These are phyloP conservation scores for Sphagnum tenellum DNA, from an alignment of 225 moss, liverwort and hornwort species.

Conservation along the genomic window DNA sequence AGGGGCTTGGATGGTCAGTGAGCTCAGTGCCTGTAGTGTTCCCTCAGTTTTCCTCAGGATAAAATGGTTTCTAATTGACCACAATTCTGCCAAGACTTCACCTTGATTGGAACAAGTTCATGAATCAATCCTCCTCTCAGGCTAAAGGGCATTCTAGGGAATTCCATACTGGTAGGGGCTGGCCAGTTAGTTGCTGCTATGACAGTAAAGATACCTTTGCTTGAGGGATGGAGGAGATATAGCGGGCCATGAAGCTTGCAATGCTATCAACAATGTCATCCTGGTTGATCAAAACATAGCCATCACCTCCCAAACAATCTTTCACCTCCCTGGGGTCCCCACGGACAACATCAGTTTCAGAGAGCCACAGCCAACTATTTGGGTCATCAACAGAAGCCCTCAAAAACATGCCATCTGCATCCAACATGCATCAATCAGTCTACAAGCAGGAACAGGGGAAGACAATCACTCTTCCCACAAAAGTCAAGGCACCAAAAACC, in stretches of 20 bases:
- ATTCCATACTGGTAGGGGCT: background rate
- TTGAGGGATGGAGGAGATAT: slow-evolving; percentile 58
- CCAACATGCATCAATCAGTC: no score
- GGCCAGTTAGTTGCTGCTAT: no score
- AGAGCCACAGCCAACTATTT: slow-evolving; percentile 61
- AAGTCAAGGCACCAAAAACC: no score
- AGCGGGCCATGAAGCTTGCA: slow-evolving; percentile 68
- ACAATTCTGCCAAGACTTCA: no score
- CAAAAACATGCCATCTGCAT: slow-evolving; percentile 33
- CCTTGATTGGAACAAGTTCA: no score
- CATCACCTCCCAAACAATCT: slow-evolving; percentile 56
- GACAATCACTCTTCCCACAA: no score
- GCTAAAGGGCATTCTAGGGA: background rate
- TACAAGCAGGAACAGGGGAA: no score
- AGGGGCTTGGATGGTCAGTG: no score
- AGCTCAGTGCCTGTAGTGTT: no score
- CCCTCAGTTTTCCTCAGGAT: no score
- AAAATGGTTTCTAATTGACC: no score
- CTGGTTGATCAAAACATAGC: slow-evolving; percentile 62
- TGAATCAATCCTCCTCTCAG: background rate
- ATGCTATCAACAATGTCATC: slow-evolving; percentile 83
- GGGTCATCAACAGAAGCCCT: slow-evolving; percentile 52
- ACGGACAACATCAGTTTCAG: slow-evolving; percentile 46
- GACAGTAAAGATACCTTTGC: slow-evolving; percentile 37
- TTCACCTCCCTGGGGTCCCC: slow-evolving; percentile 35